Conservation (phyloP, 176 grass and related monocot species). For the Tuctoria greenei region DNA sequence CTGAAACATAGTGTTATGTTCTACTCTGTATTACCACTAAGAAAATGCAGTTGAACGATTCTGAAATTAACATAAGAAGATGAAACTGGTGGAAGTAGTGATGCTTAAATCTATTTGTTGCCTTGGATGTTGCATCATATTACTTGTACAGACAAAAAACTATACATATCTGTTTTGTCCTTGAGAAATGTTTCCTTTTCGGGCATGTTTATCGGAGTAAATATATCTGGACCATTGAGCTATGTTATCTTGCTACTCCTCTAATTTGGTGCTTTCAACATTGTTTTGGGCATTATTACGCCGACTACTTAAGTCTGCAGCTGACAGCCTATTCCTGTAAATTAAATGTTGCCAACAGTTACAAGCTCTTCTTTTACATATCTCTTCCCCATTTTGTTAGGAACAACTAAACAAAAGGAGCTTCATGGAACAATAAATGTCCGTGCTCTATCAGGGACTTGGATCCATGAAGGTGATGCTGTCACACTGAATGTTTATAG, state of each 20-base stretch:
- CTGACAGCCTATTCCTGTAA: conserved; percentile 12
- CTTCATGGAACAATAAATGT: conserved; percentile 59
- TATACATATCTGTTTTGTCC: background rate
- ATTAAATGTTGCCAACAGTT: background rate
- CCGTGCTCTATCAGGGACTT: conserved; percentile 64
- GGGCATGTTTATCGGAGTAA: conserved; percentile 20
- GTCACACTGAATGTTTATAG: conserved; percentile 66
- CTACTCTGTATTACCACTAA: conserved; percentile 16
- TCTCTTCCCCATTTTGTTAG: conserved; percentile 41
- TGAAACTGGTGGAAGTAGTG: conserved; percentile 14
- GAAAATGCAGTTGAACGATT: background rate
- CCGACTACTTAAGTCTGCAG: conserved; percentile 24
- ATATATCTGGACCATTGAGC: conserved; percentile 16
- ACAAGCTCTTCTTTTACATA: background rate
- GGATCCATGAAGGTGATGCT: conserved; percentile 57
- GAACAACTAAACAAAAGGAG: conserved; percentile 92
- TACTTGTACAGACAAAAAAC: conserved; percentile 6
- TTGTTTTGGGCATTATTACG: conserved; percentile 22
- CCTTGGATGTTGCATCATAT: conserved; percentile 26
- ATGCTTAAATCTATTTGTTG: conserved; percentile 19
- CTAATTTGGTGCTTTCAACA: conserved; percentile 16
- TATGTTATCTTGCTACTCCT: background rate
- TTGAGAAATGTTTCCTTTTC: background rate
- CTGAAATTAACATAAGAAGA: background rate
- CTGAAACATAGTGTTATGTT: background rate